Base-by-base conservation (phyloP, 1,284 basidiomycete species). In the Ceratobasidium sp. region DNA sequence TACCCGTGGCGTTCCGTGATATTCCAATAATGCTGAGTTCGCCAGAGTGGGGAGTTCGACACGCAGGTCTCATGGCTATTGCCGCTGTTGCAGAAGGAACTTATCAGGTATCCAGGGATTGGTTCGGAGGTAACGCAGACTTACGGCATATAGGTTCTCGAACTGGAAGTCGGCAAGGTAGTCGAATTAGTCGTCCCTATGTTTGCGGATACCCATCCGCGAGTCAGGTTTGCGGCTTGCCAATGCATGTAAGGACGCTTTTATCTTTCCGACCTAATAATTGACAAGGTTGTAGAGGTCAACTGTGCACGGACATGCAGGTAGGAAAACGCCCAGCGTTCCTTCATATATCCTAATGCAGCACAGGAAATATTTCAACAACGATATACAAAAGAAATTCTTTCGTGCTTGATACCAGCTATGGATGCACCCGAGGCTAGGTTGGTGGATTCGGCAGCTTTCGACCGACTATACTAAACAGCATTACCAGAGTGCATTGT, bases 161-260 rank as follows among this genome's bases (percentile, higher is more conserved):
- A 87, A 77, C 87, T 88, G 61, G 90, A 95, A 79, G 84, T 93
- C 2, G 88, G 87, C 3, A 90, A 90, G 77, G 87, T 93, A 55
- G 86, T 93, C 43, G 87, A 89, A 86, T 92, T 94, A 14, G 89
- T 95, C 26, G 85, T 85, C 0, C 91, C 92, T 0, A 87, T 89
- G 83, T 93, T 93, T 77, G 82, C 82, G 55, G 93, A 95, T 78
- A 79, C 87, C 0, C 89, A 95, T 81, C 92, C 93, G 0, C 84
- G 93, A 1, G 93, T 95, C 1, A 85, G 92, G 32, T 91, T 89
- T 78, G 92, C 92, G 1, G 92, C 94, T 48, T 92, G 92, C 79
- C 93, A 94, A 81, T 94, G 92, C 84, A 84, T 95, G 91, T 92
- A 83, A 78, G 88, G 84, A 26, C 3, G 58, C 28, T 61, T 72